A percentile compares a stretch with the other conserved stretches of the same genome.
These are phyloP conservation scores for Yamadazyma sp. DNA, from an alignment of 1,139 yeast species.

Conservation along the genomic window DNA sequence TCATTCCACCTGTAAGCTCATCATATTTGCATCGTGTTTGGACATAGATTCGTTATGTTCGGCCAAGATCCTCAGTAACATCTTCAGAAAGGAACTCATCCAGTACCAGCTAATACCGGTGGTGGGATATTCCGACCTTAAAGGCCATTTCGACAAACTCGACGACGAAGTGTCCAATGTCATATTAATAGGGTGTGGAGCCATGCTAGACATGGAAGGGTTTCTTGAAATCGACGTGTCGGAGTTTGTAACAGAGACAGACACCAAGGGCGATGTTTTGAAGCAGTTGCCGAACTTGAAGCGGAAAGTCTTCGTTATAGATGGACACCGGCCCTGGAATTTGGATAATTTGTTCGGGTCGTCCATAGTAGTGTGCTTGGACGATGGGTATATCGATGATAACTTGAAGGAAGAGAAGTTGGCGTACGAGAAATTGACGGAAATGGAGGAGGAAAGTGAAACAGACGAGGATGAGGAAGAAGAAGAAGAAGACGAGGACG, in stretches of 20 bases:
- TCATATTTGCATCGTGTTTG: constrained; percentile 85
- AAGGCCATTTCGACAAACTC: constrained; percentile 57
- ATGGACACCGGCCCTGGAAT: constrained; percentile 96
- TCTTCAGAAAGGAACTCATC: constrained; percentile 77
- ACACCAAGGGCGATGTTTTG: constrained; percentile 9
- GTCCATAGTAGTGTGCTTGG: constrained; percentile 76
- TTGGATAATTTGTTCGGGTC: constrained; percentile 89
- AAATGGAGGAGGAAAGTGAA: constrained; percentile 26
- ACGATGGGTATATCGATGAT: constrained; percentile 75
- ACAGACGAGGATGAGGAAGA: constrained; percentile 25
- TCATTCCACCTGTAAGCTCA: constrained; percentile 87
- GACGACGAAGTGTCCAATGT: constrained; percentile 81
- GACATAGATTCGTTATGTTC: constrained; percentile 93
- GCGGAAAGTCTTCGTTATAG: constrained; percentile 69
- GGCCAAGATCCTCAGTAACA: constrained; percentile 67
- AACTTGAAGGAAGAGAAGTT: constrained; percentile 51
- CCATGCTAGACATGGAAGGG: constrained; percentile 80
- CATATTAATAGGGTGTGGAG: constrained; percentile 91
- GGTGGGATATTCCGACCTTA: constrained; percentile 86
- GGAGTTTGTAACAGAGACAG: constrained; percentile 26
- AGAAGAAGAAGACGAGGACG: constrained; percentile 26
- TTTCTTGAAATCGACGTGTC: constrained; percentile 68
- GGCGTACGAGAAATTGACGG: constrained; percentile 54
- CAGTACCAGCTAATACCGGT: constrained; percentile 91
- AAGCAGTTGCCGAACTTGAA: constrained; percentile 14